Conservation (phyloP, 108 stramenopile genomes). For the Mediolabrus comicus region DNA sequence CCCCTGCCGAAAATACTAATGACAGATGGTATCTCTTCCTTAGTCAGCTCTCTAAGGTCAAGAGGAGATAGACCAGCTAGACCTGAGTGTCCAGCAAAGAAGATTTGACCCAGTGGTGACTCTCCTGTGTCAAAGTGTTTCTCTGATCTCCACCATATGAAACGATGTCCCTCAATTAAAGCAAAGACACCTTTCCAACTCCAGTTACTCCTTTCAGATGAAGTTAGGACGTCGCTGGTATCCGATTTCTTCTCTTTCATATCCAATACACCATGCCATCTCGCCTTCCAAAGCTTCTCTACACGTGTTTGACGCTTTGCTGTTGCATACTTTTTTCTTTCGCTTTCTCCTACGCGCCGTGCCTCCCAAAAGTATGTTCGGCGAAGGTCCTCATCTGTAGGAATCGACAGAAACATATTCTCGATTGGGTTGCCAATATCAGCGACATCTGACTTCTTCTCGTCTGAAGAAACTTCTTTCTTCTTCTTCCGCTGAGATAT, state of each 20-base stretch:
- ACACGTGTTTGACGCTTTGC: conserved; percentile 64
- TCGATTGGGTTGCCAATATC: conserved; percentile 40
- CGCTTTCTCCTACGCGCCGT: conserved; percentile 47
- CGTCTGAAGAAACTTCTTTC: conserved; percentile 6
- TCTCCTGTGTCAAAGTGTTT: conserved; percentile 81
- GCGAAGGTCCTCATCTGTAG: conserved; percentile 83
- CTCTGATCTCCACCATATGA: conserved; percentile 80
- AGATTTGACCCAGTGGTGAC: conserved; percentile 58
- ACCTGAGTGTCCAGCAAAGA: conserved; percentile 83
- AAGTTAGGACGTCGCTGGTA: background rate
- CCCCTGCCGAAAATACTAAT: conserved; percentile 41
- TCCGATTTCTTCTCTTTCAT: conserved; percentile 46
- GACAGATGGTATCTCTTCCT: conserved; percentile 47
- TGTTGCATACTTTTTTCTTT: conserved; percentile 48
- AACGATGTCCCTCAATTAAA: conserved; percentile 78
- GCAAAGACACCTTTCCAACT: conserved; percentile 64
- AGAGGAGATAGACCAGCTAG: conserved; percentile 75
- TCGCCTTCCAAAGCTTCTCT: conserved; percentile 70
- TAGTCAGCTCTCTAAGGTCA: conserved; percentile 57
- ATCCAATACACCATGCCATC: conserved; percentile 55
- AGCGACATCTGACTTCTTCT: conserved; percentile 12
- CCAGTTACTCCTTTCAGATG: conserved; percentile 32
- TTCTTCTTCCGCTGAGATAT: conserved; percentile 14
- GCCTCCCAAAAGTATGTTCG: conserved; percentile 84
- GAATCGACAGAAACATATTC: conserved; percentile 71